A percentile compares a stretch with the other conserved stretches of the same genome.
These are phyloP conservation scores for Sorghum bicolor DNA, from an alignment of 176 grass and related monocot species.

Conservation along the genomic window Sorghum_bicolor_NCBIv3 NC_012872.2:6454001-6454500, in stretches of 20 bases:
- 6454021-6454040: background rate
- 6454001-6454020: background rate
- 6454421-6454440: too few relatives aligned
- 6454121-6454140: constrained; percentile 14
- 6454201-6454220: constrained; percentile 14
- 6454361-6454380: background rate
- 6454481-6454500: too few relatives aligned
- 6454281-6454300: background rate
- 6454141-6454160: constrained; percentile 42
- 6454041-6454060: constrained; percentile 1
- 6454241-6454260: background rate
- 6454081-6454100: background rate
- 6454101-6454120: background rate
- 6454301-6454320: background rate
- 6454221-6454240: background rate
- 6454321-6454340: background rate
- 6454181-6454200: constrained; percentile 32
- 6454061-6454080: background rate
- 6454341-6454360: background rate
- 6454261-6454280: background rate
- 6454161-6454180: constrained; percentile 11
- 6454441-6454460: too few relatives aligned
- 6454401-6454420: too few relatives aligned
- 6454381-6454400: too few relatives aligned
- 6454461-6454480: too few relatives aligned